Conservation (phyloP, 139 green algal species). For the Limnomonas spitsbergensis region DNA sequence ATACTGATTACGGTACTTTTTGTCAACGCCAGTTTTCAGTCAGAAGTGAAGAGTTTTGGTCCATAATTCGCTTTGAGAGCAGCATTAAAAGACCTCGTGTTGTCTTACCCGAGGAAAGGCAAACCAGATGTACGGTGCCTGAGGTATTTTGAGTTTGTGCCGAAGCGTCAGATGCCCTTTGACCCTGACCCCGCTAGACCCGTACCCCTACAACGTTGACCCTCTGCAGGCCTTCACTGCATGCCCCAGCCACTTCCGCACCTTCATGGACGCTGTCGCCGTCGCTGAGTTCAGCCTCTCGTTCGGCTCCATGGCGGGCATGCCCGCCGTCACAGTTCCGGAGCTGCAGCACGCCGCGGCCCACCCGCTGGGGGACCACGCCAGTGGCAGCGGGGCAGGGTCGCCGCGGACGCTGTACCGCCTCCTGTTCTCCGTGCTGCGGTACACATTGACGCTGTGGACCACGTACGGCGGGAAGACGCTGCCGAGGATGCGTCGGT, state of each 20-base stretch:
- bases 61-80: too few relatives aligned
- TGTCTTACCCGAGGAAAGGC: too few relatives aligned
- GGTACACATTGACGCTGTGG: slow-evolving; percentile 1
- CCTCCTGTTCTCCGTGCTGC: background rate
- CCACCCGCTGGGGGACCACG: background rate
- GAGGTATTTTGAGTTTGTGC: too few relatives aligned
- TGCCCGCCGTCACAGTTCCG: background rate
- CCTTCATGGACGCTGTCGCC: slow-evolving; percentile 1
- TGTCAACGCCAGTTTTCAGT: too few relatives aligned
- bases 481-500: background rate
- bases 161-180: too few relatives aligned
- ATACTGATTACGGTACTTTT: too few relatives aligned
- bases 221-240: background rate
- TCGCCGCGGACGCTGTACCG: background rate
- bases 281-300: slow-evolving; percentile 8
- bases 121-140: too few relatives aligned
- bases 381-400: too few relatives aligned
- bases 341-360: background rate
- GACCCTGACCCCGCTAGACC: too few relatives aligned
- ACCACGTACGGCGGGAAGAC: background rate
- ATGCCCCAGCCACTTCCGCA: background rate
- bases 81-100: too few relatives aligned
- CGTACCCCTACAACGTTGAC: too few relatives aligned
- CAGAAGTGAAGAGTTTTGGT: too few relatives aligned
- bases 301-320: background rate